Evolutionary conservation across 1,284 basidiomycete species (phyloP).

Genomic region (Cystobasidium sp.): DNA sequence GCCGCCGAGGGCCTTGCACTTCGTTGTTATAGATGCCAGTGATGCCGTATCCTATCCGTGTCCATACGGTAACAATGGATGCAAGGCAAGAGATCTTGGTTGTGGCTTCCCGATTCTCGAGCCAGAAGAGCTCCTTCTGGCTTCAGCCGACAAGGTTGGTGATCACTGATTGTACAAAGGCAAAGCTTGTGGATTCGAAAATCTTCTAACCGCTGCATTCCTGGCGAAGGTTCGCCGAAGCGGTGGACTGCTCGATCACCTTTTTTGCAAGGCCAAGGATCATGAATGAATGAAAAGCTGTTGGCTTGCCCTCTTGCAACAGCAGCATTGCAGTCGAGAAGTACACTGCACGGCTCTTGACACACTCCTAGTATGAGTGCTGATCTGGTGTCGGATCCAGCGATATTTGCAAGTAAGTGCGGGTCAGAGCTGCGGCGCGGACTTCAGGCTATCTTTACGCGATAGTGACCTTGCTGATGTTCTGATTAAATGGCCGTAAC

Average conservation of each 20-base stretch:
- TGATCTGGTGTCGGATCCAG: slow-evolving; percentile 32
- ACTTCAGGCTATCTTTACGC: background rate
- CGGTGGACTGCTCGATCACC: slow-evolving; percentile 13
- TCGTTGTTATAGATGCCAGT: too few species aligned
- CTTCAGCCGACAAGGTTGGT: background rate
- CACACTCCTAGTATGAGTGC: slow-evolving; percentile 24
- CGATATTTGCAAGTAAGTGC: slow-evolving; percentile 27
- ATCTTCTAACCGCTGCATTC: slow-evolving; percentile 1
- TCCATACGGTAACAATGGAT: too few species aligned
- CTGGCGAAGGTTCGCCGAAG: background rate
- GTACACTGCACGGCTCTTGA: too few species aligned
- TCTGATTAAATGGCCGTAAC: background rate
- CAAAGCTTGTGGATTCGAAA: background rate
- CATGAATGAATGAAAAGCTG: background rate
- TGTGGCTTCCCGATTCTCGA: too few species aligned
- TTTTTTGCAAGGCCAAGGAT: background rate
- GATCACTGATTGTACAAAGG: background rate
- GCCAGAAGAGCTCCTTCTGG: too few species aligned
- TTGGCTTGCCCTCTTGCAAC: too few species aligned
- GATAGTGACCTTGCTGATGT: background rate
- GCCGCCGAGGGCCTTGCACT: too few species aligned
- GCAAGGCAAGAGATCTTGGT: too few species aligned
- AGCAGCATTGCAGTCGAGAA: too few species aligned
- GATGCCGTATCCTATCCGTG: too few species aligned
- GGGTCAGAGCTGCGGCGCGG: background rate